phyloP scores from a whole-genome alignment of 2,329 filamentous ascomycete species.

The Fusarium pseudograminearum region DNA sequence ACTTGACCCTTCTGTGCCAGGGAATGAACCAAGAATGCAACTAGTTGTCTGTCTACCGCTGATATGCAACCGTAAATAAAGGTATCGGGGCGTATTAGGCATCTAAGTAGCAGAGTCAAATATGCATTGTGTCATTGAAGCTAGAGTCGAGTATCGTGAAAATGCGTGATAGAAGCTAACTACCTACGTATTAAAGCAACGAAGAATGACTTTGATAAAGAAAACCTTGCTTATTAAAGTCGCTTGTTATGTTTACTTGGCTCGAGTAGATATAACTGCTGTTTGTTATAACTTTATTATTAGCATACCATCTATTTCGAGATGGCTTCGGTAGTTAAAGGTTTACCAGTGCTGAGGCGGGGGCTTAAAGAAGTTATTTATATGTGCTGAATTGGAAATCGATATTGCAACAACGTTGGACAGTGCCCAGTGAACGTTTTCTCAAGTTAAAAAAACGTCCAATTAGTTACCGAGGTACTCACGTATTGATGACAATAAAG shows the following conservation, averaged over 20 bases:
- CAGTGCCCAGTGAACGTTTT: too few species aligned
- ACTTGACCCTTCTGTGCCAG: constrained; percentile 12
- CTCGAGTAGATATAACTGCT: not conserved
- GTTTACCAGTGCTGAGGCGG: not conserved
- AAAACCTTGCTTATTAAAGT: not conserved
- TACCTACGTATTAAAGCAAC: not conserved
- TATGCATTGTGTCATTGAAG: not conserved
- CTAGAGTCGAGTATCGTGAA: constrained; percentile 3
- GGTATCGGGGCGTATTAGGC: not conserved
- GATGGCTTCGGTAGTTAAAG: constrained; percentile 14
- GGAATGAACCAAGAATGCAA: constrained; percentile 24
- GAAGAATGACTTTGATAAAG: not conserved
- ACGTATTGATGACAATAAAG: not conserved
- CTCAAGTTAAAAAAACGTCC: not conserved
- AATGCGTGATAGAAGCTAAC: constrained; percentile 11
- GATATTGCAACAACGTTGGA: not conserved
- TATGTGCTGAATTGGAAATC: not conserved
- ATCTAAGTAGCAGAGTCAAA: not conserved
- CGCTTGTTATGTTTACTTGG: not conserved
- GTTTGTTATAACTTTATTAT: too few species aligned
- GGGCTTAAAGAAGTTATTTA: not conserved
- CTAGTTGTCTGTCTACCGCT: not conserved
- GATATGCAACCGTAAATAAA: not conserved
- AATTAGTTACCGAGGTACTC: not conserved
- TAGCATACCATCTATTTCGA: constrained; percentile 1